Evolutionary conservation across 441 rosid genomes (phyloP).

Genomic region (Aquilaria agallochum): DNA sequence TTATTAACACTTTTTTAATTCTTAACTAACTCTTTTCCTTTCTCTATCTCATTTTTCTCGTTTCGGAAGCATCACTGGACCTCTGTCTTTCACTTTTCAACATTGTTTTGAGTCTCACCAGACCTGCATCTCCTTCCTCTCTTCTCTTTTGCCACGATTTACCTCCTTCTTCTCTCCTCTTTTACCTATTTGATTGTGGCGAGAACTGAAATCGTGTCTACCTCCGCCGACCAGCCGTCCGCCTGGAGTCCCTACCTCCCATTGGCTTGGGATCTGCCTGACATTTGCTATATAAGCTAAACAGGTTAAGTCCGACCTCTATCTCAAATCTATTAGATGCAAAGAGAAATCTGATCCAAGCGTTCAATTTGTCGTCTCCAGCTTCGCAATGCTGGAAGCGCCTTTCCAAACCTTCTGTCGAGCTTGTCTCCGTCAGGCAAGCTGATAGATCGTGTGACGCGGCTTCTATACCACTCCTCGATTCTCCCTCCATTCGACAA

Average conservation of each 20-base stretch:
- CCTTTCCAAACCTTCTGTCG: conserved; percentile 8
- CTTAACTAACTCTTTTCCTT: background rate
- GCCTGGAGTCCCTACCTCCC: too few species aligned
- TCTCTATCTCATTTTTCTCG: background rate
- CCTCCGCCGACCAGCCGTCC: too few species aligned
- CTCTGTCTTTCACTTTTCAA: conserved; percentile 9
- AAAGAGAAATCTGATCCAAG: background rate
- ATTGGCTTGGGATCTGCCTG: too few species aligned
- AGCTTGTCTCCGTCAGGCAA: conserved; percentile 36
- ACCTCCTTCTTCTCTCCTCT: too few species aligned
- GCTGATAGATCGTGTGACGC: conserved; percentile 79
- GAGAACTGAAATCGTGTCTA: too few species aligned
- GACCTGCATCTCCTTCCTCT: too few species aligned
- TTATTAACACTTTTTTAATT: too few species aligned
- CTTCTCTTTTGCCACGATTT: too few species aligned
- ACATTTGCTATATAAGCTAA: too few species aligned
- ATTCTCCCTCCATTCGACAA: conserved; percentile 60
- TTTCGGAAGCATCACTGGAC: conserved; percentile 39
- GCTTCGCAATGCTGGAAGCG: conserved; percentile 8
- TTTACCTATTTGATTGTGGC: too few species aligned
- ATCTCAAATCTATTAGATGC: background rate
- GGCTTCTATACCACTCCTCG: conserved; percentile 65
- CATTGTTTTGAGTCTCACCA: background rate
- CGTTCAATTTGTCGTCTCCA: conserved; percentile 13
- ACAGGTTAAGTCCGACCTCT: too few species aligned